Evolutionary conservation across 495 filamentous ascomycete genomes (phyloP), one percentile per base, ranked within the genome.

Genomic region (Penicillium turbatum): DNA sequence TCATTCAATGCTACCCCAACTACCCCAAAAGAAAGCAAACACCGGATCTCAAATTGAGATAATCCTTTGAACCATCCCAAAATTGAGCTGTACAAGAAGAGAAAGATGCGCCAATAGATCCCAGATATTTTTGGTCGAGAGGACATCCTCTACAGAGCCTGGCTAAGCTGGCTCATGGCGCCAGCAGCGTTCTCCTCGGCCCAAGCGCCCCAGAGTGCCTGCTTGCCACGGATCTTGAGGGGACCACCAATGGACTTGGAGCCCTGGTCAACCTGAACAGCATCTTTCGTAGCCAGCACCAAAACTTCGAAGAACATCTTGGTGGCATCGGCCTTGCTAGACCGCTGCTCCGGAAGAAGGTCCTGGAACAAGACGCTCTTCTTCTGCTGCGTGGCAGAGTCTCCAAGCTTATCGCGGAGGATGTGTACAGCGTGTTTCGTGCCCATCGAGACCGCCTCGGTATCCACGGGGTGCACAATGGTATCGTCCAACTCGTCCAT

Each of bases 271-370:
- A 97, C 89, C 67, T 95, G 92, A 64, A 98, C 87, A 32, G 93
- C 93, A 70, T 97, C 95, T 77, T 97, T 97, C 11, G 93, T 98
- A 10, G 95, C 95, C 44, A 98, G 75, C 5, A 97, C 93, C 36
- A 98, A 75, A 32, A 92, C 84, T 72, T 98, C 95, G 54, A 97
- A 97, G 74, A 98, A 98, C 92, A 98, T 96, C 77, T 96, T 96
- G 35, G 93, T 97, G 3, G 95, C 95, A 59, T 97, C 93, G 11
- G 84, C 84, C 62, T 87, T 86, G 45, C 79, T 86, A 2, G 93
- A 90, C 47, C 77, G 82, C 44, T 74, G 67, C 71, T 92, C 88
- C 1, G 93, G 93, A 1, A 96, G 79, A 40, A 98, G 79, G 34
- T 96, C 89, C 66, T 96, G 90, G 81, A 97, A 98, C 15, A 90